Percentiles rank a stretch among this genome's conserved stretches.
Evolutionary conservation across 2,329 filamentous ascomycete species (phyloP).

Genomic region (Teratosphaeriaceae sp.): DNA sequence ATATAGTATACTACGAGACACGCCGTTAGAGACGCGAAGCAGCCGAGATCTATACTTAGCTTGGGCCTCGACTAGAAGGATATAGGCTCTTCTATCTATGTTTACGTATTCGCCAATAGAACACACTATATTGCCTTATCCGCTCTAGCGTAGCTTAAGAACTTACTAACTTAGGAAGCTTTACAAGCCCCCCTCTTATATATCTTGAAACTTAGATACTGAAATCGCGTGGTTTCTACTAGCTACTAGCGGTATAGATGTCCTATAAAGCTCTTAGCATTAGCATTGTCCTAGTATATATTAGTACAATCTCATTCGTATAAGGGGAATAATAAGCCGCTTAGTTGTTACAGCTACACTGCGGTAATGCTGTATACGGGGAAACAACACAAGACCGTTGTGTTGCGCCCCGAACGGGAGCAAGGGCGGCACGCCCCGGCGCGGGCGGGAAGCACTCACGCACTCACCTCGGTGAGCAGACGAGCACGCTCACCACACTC

Average conservation of each 20-base stretch:
- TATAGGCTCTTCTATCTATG: background rate
- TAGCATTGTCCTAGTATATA: no score
- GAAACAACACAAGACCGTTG: no score
- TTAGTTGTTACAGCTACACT: no score
- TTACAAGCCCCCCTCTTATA: background rate
- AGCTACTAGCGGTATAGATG: background rate
- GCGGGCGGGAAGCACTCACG: background rate
- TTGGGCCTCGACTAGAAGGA: background rate
- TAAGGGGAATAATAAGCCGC: no score
- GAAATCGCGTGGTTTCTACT: background rate
- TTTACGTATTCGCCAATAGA: no score
- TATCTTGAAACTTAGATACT: background rate
- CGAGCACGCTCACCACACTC: background rate
- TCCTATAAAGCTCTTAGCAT: background rate
- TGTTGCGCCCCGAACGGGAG: no score
- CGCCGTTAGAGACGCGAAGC: background rate
- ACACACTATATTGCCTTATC: background rate
- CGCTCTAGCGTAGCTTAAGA: background rate
- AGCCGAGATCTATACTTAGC: no score
- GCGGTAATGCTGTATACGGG: no score
- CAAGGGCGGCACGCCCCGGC: no score
- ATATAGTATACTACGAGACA: background rate
- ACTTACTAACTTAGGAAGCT: background rate
- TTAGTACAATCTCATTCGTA: no score
- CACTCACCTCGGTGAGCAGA: no score